Evolutionary conservation across 2,329 filamentous ascomycete genomes (phyloP), one percentile per base, ranked within the genome.

Genomic region (Xylaria sp.): DNA sequence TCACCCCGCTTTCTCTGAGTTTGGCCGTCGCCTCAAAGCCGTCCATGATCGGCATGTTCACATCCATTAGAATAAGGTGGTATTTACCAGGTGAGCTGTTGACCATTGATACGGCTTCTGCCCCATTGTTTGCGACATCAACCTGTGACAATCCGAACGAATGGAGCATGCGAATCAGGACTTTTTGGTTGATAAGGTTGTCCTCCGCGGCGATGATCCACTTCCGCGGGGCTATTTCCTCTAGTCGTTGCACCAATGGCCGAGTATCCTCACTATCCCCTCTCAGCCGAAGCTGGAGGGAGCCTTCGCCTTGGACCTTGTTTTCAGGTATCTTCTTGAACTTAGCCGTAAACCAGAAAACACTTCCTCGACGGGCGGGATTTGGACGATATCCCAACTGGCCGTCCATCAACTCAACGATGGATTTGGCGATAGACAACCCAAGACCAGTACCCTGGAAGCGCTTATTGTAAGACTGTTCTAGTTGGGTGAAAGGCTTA

Each of bases 41-140:
- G 21, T 67, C 60, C 65, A 67, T 67, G 44, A 67, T 27, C 8
- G 65, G 65, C 65, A 67, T 67, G 47, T 54, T 67, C 10, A 67
- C 42, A 23, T 67, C 65, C 65, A 67, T 67, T 3, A 67, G 21
- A 13, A 67, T 48, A 40, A 67, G 27, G 32, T 67, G 60, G 37
- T 67, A 67, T 23, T 21, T 25, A 37, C 3, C 21, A 8, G 44
- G 13, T 18, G 51, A 42, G 25, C n/a, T n/a, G 21, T 44, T 53
- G 18, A 63, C n/a, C 54, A 58, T 58, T 6, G 53, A 27, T 13
- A 67, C 53, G n/a, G 65, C 65, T 53, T 67, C 53, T n/a, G 59
- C 60, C 1, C 65, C 65, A 44, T 67, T 63, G 6, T 25, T 40
- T 8, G 51, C 65, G 5, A 67, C n/a, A 27, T 67, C 65, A 47